phyloP scores from a whole-genome alignment of 257 asterid genomes.

The Catharanthus roseus region DNA sequence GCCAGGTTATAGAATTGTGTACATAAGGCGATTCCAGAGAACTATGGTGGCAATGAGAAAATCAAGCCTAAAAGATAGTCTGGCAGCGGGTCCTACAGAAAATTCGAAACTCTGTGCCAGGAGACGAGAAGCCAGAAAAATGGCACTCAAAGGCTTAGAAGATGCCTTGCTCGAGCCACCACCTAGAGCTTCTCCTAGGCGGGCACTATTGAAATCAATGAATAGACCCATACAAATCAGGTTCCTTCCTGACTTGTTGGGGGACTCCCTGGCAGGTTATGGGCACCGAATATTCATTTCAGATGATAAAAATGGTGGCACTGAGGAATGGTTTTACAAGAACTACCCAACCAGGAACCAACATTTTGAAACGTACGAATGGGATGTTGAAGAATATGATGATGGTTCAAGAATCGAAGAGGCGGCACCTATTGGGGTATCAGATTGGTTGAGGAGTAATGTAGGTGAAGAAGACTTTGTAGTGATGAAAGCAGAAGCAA shows the following conservation, averaged over 20 bases:
- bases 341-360: constrained; percentile 60
- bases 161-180: constrained; percentile 50
- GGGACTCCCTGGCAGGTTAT: constrained; percentile 52
- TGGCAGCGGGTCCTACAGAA: background rate
- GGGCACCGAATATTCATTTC: constrained; percentile 58
- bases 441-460: constrained; percentile 36
- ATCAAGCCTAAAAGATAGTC: constrained; percentile 1
- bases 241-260: constrained; percentile 61
- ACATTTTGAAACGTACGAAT: constrained; percentile 43
- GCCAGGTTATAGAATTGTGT: constrained; percentile 43
- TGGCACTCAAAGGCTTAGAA: constrained; percentile 42
- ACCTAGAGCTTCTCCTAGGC: constrained; percentile 18
- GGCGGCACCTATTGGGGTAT: constrained; percentile 14
- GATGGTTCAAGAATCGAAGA: constrained; percentile 17
- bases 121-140: constrained; percentile 32
- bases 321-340: constrained; percentile 52
- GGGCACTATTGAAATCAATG: constrained; percentile 15
- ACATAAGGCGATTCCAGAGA: constrained; percentile 44
- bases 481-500: constrained; percentile 64
- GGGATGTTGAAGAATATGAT: constrained; percentile 17
- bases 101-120: constrained; percentile 23
- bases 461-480: constrained; percentile 47
- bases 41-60: constrained; percentile 61
- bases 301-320: constrained; percentile 36
- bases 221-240: constrained; percentile 24